These are phyloP conservation scores for Tolypocladium cylindrosporum DNA, from an alignment of 2,329 filamentous ascomycete species.

Conservation along the genomic window DNA sequence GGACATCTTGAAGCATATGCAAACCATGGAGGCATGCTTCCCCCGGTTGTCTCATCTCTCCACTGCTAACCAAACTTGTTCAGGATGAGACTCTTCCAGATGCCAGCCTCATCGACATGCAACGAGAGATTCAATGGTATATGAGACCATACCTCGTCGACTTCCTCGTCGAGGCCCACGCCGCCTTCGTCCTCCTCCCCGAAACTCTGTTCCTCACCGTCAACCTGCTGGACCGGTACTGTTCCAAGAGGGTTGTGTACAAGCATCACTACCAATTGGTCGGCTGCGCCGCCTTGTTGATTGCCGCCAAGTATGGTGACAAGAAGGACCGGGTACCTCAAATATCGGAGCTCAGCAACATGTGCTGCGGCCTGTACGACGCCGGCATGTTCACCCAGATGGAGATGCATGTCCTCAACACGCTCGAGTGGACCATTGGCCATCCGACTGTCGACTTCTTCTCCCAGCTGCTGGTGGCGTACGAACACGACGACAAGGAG, in stretches of 20 bases:
- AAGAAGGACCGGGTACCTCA: conserved; percentile 98
- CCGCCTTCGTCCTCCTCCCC: conserved; percentile 85
- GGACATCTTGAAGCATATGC: conserved; percentile 89
- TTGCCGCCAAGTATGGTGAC: conserved; percentile 97
- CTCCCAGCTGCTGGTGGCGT: conserved; percentile 74
- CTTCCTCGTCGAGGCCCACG: conserved; percentile 94
- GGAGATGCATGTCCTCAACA: conserved; percentile 99
- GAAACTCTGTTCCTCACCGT: conserved; percentile 94
- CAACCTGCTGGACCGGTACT: conserved; percentile 95
- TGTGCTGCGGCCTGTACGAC: conserved; percentile 98
- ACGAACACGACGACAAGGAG: conserved; percentile 70
- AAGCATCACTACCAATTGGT: conserved; percentile 99
- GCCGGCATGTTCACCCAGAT: conserved; percentile 99
- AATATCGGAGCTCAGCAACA: conserved; percentile 92
- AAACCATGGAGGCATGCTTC: conserved; percentile 72
- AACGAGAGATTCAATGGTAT: conserved; percentile 99
- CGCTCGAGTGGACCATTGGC: conserved; percentile 89
- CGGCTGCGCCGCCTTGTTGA: conserved; percentile 88
- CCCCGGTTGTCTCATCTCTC: not conserved
- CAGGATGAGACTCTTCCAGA: conserved; percentile 82
- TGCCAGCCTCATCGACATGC: conserved; percentile 96
- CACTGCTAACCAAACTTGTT: conserved; percentile 12
- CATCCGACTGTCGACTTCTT: conserved; percentile 95
- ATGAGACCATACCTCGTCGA: conserved; percentile 98
- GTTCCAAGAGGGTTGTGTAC: conserved; percentile 94